phyloP scores from a whole-genome alignment of 768 basidiomycete species.

The Favolaschia claudopus region DNA sequence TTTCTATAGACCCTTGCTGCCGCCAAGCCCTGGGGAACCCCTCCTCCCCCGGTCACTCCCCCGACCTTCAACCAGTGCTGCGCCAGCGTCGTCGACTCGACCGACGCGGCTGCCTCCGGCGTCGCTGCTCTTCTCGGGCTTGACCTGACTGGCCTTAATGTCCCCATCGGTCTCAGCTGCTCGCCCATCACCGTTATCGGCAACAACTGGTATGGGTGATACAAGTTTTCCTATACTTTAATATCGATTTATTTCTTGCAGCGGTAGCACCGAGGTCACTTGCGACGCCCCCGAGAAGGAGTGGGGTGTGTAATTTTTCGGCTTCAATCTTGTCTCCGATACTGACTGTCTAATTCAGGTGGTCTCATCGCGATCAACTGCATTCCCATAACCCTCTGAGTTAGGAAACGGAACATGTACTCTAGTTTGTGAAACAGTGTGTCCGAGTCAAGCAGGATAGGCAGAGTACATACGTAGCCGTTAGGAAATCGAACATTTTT shows the following conservation, averaged over 20 bases:
- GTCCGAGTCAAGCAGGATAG: too few species aligned
- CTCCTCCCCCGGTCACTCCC: slow-evolving; percentile 8
- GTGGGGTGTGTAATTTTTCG: neutral
- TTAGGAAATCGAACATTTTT: too few species aligned
- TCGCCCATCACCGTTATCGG: slow-evolving; percentile 22
- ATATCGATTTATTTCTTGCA: neutral
- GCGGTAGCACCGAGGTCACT: neutral
- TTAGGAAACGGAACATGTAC: too few species aligned
- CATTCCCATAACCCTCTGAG: too few species aligned
- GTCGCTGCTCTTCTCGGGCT: slow-evolving; percentile 1
- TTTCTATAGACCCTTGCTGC: slow-evolving; percentile 21
- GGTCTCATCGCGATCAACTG: slow-evolving; percentile 18
- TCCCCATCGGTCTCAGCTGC: slow-evolving; percentile 24
- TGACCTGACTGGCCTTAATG: slow-evolving; percentile 12
- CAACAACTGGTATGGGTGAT: slow-evolving; percentile 6
- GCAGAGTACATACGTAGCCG: too few species aligned
- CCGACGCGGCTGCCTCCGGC: slow-evolving; percentile 7
- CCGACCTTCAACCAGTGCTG: slow-evolving; percentile 23
- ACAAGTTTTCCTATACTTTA: neutral
- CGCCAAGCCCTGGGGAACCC: slow-evolving; percentile 8
- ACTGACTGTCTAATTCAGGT: neutral
- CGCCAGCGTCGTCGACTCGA: slow-evolving; percentile 18
- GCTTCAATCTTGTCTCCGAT: neutral
- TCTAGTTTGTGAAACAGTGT: too few species aligned
- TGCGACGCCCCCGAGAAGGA: neutral